Base-by-base conservation (phyloP, 2,329 filamentous ascomycete species). In the Neonectria neomacrospora region DNA sequence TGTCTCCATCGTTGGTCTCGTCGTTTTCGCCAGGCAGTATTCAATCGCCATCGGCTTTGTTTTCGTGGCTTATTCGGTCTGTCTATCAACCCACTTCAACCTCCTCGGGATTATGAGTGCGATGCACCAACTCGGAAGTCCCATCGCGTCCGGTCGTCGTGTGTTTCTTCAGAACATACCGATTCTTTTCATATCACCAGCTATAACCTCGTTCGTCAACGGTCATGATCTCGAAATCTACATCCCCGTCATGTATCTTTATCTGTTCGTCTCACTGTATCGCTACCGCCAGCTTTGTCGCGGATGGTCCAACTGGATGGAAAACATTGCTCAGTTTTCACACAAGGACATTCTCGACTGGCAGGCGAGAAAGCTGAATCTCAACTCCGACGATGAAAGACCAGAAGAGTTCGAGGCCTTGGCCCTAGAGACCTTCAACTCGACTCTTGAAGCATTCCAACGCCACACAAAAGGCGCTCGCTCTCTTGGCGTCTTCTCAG, bases 71-170 rank as follows among this genome's bases (percentile, higher is more conserved):
- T 68, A 67, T 11, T 5, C 66, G 2, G 16, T 68, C 2, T 59
- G 65, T 26, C 58, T 67, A n/a, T 52, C 65, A 7, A 67, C 67
- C 2, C 67, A 68, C 34, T 66, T 67, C 20, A 68, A 66, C 23
- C 41, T 68, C 11, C 42, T 68, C 11, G 67, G 67, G 11, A 55
- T 68, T 0, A 66, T 68, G 65, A 67, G 65, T 30, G 58, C 67
- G 1, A 68, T 68, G 67, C 67, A 68, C 39, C 65, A 64, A 5
- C 56, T 55, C 5, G 63, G 64, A 34, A 47, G 59, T 16, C 67
- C 67, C 2, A 44, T 68, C 3, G 30, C 41, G 5, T 68, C 67
- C 1, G 65, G 67, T 5, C 54, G 67, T 5, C 56, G 51, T 0
- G 50, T 67, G 1, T 42, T 68, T 12, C 39, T 68, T 1, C 59